Base-by-base conservation (phyloP, 2,329 filamentous ascomycete genomes). In the Arthrobotrys entomopaga region DNA sequence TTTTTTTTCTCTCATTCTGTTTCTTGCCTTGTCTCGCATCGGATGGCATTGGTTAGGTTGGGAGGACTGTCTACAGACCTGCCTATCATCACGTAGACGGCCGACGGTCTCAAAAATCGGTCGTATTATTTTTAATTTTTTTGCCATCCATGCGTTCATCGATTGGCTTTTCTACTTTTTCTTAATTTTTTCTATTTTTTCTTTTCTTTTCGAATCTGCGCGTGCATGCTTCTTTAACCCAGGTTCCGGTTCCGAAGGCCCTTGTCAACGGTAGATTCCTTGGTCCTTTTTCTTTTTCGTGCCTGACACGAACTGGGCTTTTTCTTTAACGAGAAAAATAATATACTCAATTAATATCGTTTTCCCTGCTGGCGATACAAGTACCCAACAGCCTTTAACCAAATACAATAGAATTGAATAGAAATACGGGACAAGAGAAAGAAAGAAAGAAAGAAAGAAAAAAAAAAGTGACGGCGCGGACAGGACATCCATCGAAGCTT, bases 61-160 rank as follows among this genome's bases (percentile, higher is more conserved):
- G 10, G 29, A 7, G 29, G 6, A 34, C 29, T 46, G 15, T 46
- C 13, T 46, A 15, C 26, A 19, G 29, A n/a, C 24, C 24, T 15
- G 50, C 20, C 20, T 50, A 50, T 50, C 48, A 19, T 16, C 10
- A 50, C 16, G 52, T 22, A 54, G 22, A 29, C 20, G 52, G 16
- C 15, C 24, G 26, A n/a, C 24, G 52, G 34, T 26, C 52, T 54
- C 52, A 29, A 38, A 29, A 26, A 26, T 34, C 29, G 10, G 10
- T 34, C 29, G 29, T 34, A 34, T 34, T 34, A 7, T 34, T 54
- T 43, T 43, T 15, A 3, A 3, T 43, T 43, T 43, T 43, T 50
- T 54, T 54, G 52, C 52, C 52, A 54, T 54, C 52, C 24, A 54
- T n/a, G 16, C n/a, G 34, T 26, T 54, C 52, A 54, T 29, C 24